Conservation (phyloP, 306 rosid genomes). For the Lablab purpureus region DNA sequence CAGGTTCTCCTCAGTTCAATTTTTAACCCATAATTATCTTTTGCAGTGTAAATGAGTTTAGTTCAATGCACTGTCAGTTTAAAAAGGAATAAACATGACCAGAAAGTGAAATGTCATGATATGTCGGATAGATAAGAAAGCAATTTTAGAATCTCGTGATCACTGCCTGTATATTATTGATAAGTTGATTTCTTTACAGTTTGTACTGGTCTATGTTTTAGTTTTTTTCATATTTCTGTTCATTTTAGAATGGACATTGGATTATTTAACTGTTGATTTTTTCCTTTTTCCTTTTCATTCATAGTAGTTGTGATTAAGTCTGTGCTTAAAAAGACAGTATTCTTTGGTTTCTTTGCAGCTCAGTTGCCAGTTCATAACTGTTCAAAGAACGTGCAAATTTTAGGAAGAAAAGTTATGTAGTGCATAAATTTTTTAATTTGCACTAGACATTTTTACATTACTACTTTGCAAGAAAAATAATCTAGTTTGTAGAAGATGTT, state of each 20-base stretch:
- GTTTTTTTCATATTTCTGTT: conserved; percentile 16
- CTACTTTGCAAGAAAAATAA: not conserved
- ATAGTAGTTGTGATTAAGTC: not conserved
- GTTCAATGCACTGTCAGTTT: conserved; percentile 5
- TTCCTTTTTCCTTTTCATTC: not conserved
- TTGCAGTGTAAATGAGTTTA: conserved; percentile 1
- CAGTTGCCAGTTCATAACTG: not conserved
- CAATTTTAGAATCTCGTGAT: not conserved
- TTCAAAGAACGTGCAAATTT: conserved; percentile 3
- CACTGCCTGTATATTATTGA: conserved; percentile 20
- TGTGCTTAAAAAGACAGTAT: not conserved
- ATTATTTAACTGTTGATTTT: not conserved
- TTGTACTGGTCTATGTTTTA: not conserved
- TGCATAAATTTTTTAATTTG: not conserved
- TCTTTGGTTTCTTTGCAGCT: conserved; percentile 9
- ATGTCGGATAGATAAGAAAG: conserved; percentile 22
- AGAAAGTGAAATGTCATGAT: conserved; percentile 30
- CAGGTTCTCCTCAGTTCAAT: conserved; percentile 67
- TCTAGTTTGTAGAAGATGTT: conserved; percentile 36
- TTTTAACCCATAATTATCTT: not conserved
- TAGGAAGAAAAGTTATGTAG: not conserved
- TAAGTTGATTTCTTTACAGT: conserved; percentile 4
- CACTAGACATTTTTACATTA: not conserved
- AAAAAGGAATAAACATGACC: conserved; percentile 8
- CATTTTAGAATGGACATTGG: not conserved